Conservation (phyloP, 2,329 filamentous ascomycete species). For the Cercospora sp. region DNA sequence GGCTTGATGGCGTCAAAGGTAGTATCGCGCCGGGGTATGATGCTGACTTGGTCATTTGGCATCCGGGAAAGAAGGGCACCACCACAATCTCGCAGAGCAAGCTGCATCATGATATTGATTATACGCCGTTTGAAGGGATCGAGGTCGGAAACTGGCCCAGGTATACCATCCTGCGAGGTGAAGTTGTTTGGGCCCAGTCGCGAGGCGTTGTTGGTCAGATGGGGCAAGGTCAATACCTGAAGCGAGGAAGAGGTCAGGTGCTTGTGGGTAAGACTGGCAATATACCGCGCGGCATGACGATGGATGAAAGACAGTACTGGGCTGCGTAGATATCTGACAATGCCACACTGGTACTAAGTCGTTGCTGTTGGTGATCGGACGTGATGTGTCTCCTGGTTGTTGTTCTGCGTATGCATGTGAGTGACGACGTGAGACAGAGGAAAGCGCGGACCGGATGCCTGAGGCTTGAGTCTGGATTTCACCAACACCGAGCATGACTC, state of each 20-base stretch:
- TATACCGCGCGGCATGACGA: slow-evolving; percentile 34
- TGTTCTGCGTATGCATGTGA: too few species aligned
- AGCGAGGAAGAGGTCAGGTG: slow-evolving; percentile 40
- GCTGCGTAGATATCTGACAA: neutral
- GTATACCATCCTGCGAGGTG: slow-evolving; percentile 59
- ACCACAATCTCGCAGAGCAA: slow-evolving; percentile 44
- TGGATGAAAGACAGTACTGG: slow-evolving; percentile 37
- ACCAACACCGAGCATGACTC: slow-evolving; percentile 7
- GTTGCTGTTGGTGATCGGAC: neutral
- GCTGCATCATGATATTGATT: slow-evolving; percentile 63
- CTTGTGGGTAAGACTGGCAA: slow-evolving; percentile 35
- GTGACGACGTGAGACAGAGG: neutral
- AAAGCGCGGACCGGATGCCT: neutral
- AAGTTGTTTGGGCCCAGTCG: slow-evolving; percentile 59
- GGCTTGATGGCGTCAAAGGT: slow-evolving; percentile 44
- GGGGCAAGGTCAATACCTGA: slow-evolving; percentile 40
- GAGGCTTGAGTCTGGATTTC: neutral
- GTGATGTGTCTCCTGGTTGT: too few species aligned
- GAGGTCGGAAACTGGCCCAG: slow-evolving; percentile 61
- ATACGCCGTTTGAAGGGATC: slow-evolving; percentile 62
- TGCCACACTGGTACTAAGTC: neutral
- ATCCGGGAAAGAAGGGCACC: slow-evolving; percentile 34
- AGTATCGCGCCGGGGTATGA: slow-evolving; percentile 46
- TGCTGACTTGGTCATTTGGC: slow-evolving; percentile 49
- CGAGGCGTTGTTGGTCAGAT: slow-evolving; percentile 46